phyloP scores from a whole-genome alignment of 306 rosid genomes.

The Sindora glabra region DNA sequence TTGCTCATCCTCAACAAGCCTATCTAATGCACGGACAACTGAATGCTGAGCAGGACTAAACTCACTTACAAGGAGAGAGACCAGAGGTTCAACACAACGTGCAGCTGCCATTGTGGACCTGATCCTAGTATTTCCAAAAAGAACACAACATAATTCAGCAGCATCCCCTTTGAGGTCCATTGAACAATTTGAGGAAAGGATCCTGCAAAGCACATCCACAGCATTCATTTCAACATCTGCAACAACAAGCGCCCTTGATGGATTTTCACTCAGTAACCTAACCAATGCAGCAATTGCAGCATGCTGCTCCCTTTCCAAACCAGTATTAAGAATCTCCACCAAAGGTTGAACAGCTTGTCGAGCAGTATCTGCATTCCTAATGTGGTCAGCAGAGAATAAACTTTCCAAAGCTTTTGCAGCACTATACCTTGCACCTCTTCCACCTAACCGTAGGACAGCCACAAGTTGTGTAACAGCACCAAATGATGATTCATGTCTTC shows the following conservation, averaged over 20 bases:
- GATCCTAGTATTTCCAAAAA: conserved; percentile 93
- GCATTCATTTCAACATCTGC: conserved; percentile 99
- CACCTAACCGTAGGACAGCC: conserved; percentile 96
- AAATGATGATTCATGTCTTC: conserved; percentile 85
- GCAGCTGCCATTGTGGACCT: conserved; percentile 94
- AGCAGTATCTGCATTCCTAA: conserved; percentile 88
- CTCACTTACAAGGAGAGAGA: conserved; percentile 81
- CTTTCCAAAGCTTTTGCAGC: conserved; percentile 98
- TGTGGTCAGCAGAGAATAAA: conserved; percentile 92
- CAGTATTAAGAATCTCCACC: conserved; percentile 96
- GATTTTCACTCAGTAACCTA: conserved; percentile 89
- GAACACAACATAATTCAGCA: conserved; percentile 89
- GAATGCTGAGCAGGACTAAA: conserved; percentile 86
- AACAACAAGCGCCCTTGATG: conserved; percentile 92
- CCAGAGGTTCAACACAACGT: conserved; percentile 92
- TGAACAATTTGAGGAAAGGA: conserved; percentile 83
- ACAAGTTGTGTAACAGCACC: conserved; percentile 96
- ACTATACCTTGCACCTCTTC: conserved; percentile 91
- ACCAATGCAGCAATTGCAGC: conserved; percentile 96
- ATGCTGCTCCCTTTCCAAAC: conserved; percentile 94
- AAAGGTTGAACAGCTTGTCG: conserved; percentile 95
- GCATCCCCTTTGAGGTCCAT: conserved; percentile 95
- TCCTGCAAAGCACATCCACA: conserved; percentile 94
- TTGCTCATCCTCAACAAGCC: conserved; percentile 96
- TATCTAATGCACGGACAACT: conserved; percentile 88